Evolutionary conservation across 371 early-diverging fungal genomes (phyloP), one percentile per base, ranked within the genome.

Genomic region (Dipsacomyces acuminosporus): DNA sequence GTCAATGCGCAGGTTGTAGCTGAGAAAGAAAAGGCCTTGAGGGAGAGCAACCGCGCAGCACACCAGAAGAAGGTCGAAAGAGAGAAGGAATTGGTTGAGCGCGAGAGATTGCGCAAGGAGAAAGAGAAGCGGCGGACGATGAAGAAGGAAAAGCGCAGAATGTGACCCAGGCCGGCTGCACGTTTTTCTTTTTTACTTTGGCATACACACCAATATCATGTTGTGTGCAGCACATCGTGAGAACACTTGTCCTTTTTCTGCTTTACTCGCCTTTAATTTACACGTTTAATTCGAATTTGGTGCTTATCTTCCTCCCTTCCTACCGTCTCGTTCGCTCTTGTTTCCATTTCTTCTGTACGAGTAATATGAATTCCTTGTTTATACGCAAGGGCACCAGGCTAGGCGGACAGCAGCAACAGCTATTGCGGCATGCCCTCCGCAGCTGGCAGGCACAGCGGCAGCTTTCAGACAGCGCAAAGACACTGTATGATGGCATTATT

Each of bases 61-160:
- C 66, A 60, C 42, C 56, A 62, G 52, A 58, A 67, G 43, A 67
- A 62, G 45, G 53, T 58, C 14, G 58, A 58, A 34, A 45, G 51
- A 17, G 63, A 67, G 8, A 62, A 67, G 41, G 59, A 62, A 41
- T 34, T 58, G 20, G 30, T 54, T 2, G 59, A 67, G 35, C 25
- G 35, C 17, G 59, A 63, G 2, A 36, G 41, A 0, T 44, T 51
- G 1, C 46, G 41, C 17, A 58, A 67, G 21, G 64, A 67, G 24
- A 54, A 62, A 42, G 54, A 67, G 21, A 59, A 56, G 34, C 62
- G 54, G 1, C 41, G 59, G 36, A 67, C 61, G 0, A 63, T 57
- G 54, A 67, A 67, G 41, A 57, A 50, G 24, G 63, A 58, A 20
- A 62, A 63, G 45, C 54, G 69, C 13, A 26, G 69, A 26, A 67